These are phyloP conservation scores for Dioscorea cayenensis DNA, from an alignment of 116 monocot species.

Conservation along the genomic window DNA sequence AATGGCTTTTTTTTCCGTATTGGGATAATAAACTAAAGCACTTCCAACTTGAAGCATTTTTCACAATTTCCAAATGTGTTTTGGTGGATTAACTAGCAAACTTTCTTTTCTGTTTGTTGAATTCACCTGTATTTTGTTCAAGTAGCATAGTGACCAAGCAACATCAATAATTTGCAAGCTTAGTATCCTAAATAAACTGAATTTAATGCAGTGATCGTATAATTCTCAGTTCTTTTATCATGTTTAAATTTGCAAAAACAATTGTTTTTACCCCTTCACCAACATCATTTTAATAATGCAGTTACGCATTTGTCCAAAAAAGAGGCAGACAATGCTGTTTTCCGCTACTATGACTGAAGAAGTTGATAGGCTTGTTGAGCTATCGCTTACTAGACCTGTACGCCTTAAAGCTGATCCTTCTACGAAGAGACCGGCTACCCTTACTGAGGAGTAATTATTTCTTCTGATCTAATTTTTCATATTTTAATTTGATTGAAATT, in stretches of 20 bases:
- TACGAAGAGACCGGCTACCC: conserved; percentile 68
- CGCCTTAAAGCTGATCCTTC: conserved; percentile 97
- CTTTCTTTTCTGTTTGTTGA: no score
- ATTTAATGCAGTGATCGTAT: not conserved
- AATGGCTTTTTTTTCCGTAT: no score
- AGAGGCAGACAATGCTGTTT: conserved; percentile 95
- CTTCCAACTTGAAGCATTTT: no score
- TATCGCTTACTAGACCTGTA: conserved; percentile 84
- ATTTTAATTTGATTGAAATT: not conserved
- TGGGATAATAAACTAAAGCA: no score
- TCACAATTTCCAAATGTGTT: no score
- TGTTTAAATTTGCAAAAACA: not conserved
- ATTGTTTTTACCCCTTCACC: conserved; percentile 4
- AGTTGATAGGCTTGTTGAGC: conserved; percentile 83
- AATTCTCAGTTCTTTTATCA: not conserved
- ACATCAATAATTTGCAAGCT: not conserved
- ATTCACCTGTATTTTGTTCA: no score
- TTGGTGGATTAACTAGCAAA: no score
- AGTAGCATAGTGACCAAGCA: no score
- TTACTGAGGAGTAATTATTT: conserved; percentile 88
- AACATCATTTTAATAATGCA: conserved; percentile 19
- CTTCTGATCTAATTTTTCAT: conserved; percentile 7
- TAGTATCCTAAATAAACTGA: not conserved
- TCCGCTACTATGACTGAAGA: conserved; percentile 99
- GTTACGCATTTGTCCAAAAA: conserved; percentile 84